Conservation (phyloP, 176 grass and related monocot species). For the Avena atlantica region DNA sequence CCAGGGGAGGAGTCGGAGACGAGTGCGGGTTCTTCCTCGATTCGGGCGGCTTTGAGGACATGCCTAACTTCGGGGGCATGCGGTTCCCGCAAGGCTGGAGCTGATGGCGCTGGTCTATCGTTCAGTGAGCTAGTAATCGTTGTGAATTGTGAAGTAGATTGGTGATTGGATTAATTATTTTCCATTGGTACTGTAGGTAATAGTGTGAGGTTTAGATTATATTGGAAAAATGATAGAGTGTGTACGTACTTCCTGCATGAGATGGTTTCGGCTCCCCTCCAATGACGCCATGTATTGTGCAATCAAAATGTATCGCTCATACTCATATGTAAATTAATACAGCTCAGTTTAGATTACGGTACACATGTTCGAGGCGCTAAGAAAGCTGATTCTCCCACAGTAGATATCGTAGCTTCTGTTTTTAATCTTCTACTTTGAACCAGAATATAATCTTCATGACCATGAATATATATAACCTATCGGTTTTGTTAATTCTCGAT, state of each 20-base stretch:
- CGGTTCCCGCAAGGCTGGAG: conserved; percentile 31
- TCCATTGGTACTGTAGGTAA: conserved; percentile 35
- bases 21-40: conserved; percentile 52
- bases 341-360: conserved; percentile 4
- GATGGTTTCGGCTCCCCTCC: not conserved
- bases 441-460: too few relatives aligned
- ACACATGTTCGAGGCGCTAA: not conserved
- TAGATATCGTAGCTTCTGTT: not conserved
- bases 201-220: conserved; percentile 47
- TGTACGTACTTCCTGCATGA: conserved; percentile 18
- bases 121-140: conserved; percentile 1
- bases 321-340: conserved; percentile 27
- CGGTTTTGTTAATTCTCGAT: not conserved
- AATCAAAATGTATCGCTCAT: conserved; percentile 15
- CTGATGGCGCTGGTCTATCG: not conserved
- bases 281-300: conserved; percentile 28
- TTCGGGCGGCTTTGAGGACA: conserved; percentile 44
- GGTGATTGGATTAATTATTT: conserved; percentile 51
- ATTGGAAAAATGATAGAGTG: conserved; percentile 1
- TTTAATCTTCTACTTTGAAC: not conserved
- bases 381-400: not conserved
- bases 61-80: conserved; percentile 31
- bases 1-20: conserved; percentile 30
- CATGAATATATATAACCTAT: not conserved
- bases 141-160: not conserved